Percentiles rank a stretch among this genome's conserved stretches.
phyloP scores from a whole-genome alignment of 2,329 filamentous ascomycete genomes.

The Simplicillium sp. region DNA sequence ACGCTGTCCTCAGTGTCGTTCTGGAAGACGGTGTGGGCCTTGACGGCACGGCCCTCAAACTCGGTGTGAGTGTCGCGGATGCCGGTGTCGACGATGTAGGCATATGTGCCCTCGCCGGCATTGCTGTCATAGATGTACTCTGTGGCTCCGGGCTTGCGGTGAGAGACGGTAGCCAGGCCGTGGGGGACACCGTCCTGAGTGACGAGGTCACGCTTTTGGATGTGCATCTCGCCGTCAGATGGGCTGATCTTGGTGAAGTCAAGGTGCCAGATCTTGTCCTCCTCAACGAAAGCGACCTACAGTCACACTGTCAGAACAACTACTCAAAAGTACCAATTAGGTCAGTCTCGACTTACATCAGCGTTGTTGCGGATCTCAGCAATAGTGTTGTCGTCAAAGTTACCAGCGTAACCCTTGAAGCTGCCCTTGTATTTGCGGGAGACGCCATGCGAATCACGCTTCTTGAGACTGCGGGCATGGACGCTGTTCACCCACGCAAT shows the following conservation, averaged over 20 bases:
- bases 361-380: constrained; percentile 28
- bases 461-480: constrained; percentile 41
- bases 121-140: constrained; percentile 40
- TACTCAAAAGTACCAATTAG: no score
- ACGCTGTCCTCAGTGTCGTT: constrained; percentile 17
- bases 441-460: constrained; percentile 29
- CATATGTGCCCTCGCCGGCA: constrained; percentile 42
- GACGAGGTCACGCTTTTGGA: constrained; percentile 16
- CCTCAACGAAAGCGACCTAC: constrained; percentile 18
- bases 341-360: constrained; percentile 22
- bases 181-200: constrained; percentile 20
- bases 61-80: constrained; percentile 43
- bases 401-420: constrained; percentile 32
- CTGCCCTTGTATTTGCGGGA: constrained; percentile 19
- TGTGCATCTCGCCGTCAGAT: constrained; percentile 6
- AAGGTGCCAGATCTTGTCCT: constrained; percentile 19
- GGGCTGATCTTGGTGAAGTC: constrained; percentile 12
- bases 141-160: constrained; percentile 13
- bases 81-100: constrained; percentile 55
- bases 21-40: constrained; percentile 15
- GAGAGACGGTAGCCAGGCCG: constrained; percentile 23
- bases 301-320: constrained; percentile 3
- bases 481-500: constrained; percentile 39
- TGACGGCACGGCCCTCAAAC: constrained; percentile 41
- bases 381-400: constrained; percentile 30